Base-by-base conservation (phyloP, 2,329 filamentous ascomycete species). In the Calonectria hongkongensis region DNA sequence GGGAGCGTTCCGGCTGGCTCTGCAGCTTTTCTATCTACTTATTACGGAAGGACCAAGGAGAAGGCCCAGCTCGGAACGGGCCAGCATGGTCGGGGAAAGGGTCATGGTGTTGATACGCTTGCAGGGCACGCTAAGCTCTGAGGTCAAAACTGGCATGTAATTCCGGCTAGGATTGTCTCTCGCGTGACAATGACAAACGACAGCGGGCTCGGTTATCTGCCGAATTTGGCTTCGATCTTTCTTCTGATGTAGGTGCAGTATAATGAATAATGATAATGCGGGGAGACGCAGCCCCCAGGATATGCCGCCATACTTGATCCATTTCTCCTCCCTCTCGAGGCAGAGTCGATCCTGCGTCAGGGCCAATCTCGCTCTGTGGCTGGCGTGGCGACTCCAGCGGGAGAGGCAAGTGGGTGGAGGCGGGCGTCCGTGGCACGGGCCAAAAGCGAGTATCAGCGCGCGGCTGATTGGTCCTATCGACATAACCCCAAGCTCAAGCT, bases 41-140 rank as follows among this genome's bases (percentile, higher is more conserved):
- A 21, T 60, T 36, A 41, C 16, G 33, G 54, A 41, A 60, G 33
- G 54, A 27, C 16, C 39, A 60, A 27, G 54, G 54, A 60, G 54
- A 60, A 16, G 10, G 10, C 10, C 25, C 5, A 25, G n/a, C 36
- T 25, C 12, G 9, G 36, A 60, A 28, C 21, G 33, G 36, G 8
- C 21, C 54, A 60, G 21, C 18, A 27, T 25, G 21, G 21, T 7
- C 27, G 33, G 39, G 21, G 33, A 39, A 15, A 60, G 54, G 33
- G 27, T 41, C 6, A 12, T 13, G n/a, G 21, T 28, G 36, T 27
- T 39, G 54, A 60, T 60, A 60, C 2, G 21, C 54, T 21, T 16
- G 21, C 54, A 16, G 18, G n/a, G 12, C 21, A 12, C 36, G 54
- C 25, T 25, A 41, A 28, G 18, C 12, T 15, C n/a, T 3, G 10